Conservation (phyloP, 495 filamentous ascomycete species). For the Hypomontagnella submonticulosa region DNA sequence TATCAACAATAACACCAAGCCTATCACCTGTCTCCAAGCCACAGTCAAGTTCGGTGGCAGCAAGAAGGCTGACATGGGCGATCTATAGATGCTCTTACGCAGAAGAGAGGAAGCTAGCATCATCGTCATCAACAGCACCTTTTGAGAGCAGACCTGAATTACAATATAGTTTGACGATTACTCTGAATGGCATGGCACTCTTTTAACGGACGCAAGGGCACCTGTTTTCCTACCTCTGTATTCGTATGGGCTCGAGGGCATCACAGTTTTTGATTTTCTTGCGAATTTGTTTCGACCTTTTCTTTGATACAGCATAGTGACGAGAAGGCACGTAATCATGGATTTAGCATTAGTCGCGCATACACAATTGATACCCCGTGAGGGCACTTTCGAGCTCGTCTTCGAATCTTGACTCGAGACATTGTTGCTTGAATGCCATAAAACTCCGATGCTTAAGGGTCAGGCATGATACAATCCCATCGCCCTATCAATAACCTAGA, state of each 20-base stretch:
- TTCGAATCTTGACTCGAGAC: slow-evolving; percentile 14
- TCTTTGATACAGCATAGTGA: slow-evolving; percentile 36
- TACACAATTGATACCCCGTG: slow-evolving; percentile 32
- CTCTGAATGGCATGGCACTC: slow-evolving; percentile 36
- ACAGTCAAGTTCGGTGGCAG: slow-evolving; percentile 64
- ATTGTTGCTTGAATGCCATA: slow-evolving; percentile 20
- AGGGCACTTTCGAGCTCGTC: slow-evolving; percentile 28
- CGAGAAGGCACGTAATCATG: slow-evolving; percentile 38
- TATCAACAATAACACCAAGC: slow-evolving; percentile 70
- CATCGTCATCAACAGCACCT: slow-evolving; percentile 3
- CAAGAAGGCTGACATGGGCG: slow-evolving; percentile 19
- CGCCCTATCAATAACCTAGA: slow-evolving; percentile 1
- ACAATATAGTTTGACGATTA: slow-evolving; percentile 31
- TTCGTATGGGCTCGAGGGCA: slow-evolving; percentile 32
- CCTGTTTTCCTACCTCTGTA: slow-evolving; percentile 33
- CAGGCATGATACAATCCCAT: slow-evolving; percentile 28
- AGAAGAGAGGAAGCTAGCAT: slow-evolving; percentile 9
- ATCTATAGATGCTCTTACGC: slow-evolving; percentile 24
- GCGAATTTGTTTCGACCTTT: slow-evolving; percentile 31
- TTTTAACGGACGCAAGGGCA: slow-evolving; percentile 34
- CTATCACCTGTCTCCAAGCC: slow-evolving; percentile 86
- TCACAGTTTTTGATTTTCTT: slow-evolving; percentile 39
- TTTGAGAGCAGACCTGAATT: slow-evolving; percentile 12
- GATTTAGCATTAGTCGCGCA: slow-evolving; percentile 36
- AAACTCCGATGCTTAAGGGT: slow-evolving; percentile 24